phyloP scores from a whole-genome alignment of 257 asterid genomes.

The Leptodermis oblonga region DNA sequence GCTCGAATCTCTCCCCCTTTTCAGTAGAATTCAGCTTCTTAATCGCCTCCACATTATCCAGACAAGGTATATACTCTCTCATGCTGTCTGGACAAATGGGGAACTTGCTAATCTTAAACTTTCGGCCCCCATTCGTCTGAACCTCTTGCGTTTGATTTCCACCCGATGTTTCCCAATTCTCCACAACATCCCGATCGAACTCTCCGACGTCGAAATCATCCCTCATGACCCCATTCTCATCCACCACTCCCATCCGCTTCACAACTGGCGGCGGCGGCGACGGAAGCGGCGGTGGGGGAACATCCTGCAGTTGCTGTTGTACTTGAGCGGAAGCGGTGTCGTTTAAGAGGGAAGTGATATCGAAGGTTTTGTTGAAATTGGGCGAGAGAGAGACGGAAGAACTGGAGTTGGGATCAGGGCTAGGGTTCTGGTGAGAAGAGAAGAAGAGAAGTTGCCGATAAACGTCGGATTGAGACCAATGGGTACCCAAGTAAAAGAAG shows the following conservation, averaged over 20 bases:
- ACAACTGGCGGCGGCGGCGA: conserved; percentile 47
- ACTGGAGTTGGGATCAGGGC: conserved; percentile 18
- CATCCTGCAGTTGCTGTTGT: background rate
- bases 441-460: conserved; percentile 64
- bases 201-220: conserved; percentile 77
- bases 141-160: conserved; percentile 44
- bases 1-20: conserved; percentile 77
- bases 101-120: conserved; percentile 31
- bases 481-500: conserved; percentile 70
- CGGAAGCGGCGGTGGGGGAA: background rate
- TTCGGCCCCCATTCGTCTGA: conserved; percentile 26
- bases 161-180: conserved; percentile 36
- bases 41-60: conserved; percentile 80
- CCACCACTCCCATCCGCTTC: conserved; percentile 83
- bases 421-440: conserved; percentile 34
- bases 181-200: conserved; percentile 58
- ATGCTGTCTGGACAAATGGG: conserved; percentile 50
- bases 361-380: conserved; percentile 37
- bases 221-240: conserved; percentile 77
- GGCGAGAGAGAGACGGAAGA: conserved; percentile 44
- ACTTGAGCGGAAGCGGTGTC: conserved; percentile 9
- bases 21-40: conserved; percentile 52
- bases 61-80: conserved; percentile 91
- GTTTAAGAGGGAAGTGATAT: background rate
- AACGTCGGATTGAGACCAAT: conserved; percentile 40